Percentiles rank a stretch among this genome's conserved stretches.
Conservation (phyloP, 1,284 basidiomycete genomes). For the Meira nashicola region DNA sequence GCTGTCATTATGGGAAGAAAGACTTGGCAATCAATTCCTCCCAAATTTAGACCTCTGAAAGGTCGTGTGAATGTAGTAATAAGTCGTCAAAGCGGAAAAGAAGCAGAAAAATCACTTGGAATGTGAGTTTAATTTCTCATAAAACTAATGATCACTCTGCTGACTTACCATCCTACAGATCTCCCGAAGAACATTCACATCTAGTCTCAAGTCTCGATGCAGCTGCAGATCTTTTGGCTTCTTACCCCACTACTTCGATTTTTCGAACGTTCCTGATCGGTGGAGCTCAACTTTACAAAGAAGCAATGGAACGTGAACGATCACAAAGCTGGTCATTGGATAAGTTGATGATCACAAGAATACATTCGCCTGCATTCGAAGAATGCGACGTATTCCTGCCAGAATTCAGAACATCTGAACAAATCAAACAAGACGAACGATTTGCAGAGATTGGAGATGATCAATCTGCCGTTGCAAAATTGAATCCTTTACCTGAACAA, state of each 20-base stretch:
- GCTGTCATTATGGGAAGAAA: conserved; percentile 92
- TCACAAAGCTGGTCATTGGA: conserved; percentile 19
- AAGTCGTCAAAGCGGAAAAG: conserved; percentile 60
- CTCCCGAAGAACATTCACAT: conserved; percentile 3
- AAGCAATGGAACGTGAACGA: conserved; percentile 48
- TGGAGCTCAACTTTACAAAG: conserved; percentile 76
- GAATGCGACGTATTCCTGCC: conserved; percentile 84
- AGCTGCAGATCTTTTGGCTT: conserved; percentile 34
- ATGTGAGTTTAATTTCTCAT: conserved; percentile 4
- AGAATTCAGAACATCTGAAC: conserved; percentile 59
- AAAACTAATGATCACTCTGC: not conserved
- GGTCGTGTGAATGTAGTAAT: conserved; percentile 77
- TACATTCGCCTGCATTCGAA: conserved; percentile 68
- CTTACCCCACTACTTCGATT: conserved; percentile 13
- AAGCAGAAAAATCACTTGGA: conserved; percentile 9
- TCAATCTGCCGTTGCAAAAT: not conserved
- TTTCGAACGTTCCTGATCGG: conserved; percentile 73
- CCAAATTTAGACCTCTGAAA: conserved; percentile 74
- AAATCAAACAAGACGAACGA: conserved; percentile 17
- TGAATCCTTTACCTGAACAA: not conserved
- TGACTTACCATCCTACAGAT: not conserved
- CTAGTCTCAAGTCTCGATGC: conserved; percentile 29
- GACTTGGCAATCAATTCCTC: conserved; percentile 97
- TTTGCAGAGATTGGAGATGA: not conserved
- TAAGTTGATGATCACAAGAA: conserved; percentile 69